Conservation (phyloP, 768 basidiomycete species). For the Floccularia luteovirens region DNA sequence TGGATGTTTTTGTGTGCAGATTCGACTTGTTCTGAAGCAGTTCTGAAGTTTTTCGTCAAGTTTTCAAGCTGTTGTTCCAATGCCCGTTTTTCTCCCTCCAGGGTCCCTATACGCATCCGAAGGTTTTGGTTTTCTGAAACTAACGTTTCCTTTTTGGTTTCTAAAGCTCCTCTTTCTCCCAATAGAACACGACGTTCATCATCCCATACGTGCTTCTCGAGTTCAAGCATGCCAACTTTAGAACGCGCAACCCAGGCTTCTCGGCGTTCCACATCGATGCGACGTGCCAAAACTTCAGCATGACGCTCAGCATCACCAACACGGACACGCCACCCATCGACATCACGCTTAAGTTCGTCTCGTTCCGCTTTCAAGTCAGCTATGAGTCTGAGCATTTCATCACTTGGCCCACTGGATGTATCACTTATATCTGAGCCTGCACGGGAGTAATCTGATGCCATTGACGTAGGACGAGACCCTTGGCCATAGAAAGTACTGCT, state of each 20-base stretch:
- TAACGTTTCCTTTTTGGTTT: neutral
- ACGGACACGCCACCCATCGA: slow-evolving; percentile 79
- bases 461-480: slow-evolving; percentile 46
- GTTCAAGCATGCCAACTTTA: slow-evolving; percentile 43
- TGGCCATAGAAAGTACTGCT: slow-evolving; percentile 22
- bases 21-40: too few relatives aligned
- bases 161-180: slow-evolving; percentile 23
- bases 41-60: too few relatives aligned
- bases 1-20: neutral
- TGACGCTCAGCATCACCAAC: slow-evolving; percentile 74
- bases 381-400: slow-evolving; percentile 73
- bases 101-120: neutral
- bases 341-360: slow-evolving; percentile 83
- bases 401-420: slow-evolving; percentile 44
- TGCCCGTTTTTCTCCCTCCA: neutral
- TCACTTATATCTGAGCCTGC: slow-evolving; percentile 24
- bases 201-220: slow-evolving; percentile 18
- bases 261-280: slow-evolving; percentile 71
- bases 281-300: slow-evolving; percentile 51
- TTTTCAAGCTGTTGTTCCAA: neutral
- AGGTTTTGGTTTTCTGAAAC: neutral
- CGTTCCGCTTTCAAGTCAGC: slow-evolving; percentile 81
- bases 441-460: slow-evolving; percentile 32
- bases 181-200: slow-evolving; percentile 18
- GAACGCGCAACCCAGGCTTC: slow-evolving; percentile 85